Evolutionary conservation across 1,139 yeast genomes (phyloP).

Genomic region (Hyphopichia burtonii): DNA sequence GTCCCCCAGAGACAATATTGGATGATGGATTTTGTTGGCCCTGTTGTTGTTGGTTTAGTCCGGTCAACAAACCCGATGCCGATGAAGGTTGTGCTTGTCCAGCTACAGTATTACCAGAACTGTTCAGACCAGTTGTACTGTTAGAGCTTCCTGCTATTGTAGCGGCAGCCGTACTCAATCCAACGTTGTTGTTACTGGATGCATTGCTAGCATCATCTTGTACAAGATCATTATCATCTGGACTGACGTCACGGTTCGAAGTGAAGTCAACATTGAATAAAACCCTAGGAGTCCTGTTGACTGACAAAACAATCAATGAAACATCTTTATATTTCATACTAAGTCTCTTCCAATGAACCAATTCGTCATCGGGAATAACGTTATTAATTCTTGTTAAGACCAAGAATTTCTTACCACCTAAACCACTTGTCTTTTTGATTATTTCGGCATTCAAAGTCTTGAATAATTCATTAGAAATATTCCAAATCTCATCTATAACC

Average conservation of each 20-base stretch:
- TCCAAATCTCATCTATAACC: slow-evolving; percentile 42
- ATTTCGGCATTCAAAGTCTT: slow-evolving; percentile 34
- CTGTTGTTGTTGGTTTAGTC: not conserved
- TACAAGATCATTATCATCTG: not conserved
- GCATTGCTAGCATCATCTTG: not conserved
- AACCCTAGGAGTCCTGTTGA: slow-evolving; percentile 60
- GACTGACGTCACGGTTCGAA: not conserved
- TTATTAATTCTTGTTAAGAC: slow-evolving; percentile 70
- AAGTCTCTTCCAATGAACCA: slow-evolving; percentile 72
- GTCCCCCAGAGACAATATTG: too few relatives aligned
- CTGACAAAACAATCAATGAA: slow-evolving; percentile 71
- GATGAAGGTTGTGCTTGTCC: not conserved
- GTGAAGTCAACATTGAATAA: slow-evolving; percentile 31
- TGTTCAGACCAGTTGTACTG: slow-evolving; percentile 1
- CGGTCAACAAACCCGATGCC: not conserved
- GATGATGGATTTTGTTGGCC: not conserved
- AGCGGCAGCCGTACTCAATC: slow-evolving; percentile 1
- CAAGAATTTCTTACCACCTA: slow-evolving; percentile 58
- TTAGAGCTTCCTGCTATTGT: slow-evolving; percentile 2
- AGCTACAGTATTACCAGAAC: slow-evolving; percentile 1
- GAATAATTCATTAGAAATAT: slow-evolving; percentile 36
- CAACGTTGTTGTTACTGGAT: slow-evolving; percentile 1
- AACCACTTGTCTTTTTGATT: slow-evolving; percentile 28
- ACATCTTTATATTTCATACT: slow-evolving; percentile 60
- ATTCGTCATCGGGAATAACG: slow-evolving; percentile 75